A percentile compares a stretch with the other conserved stretches of the same genome.
These are phyloP conservation scores for Heliamphora exappendiculata DNA, from an alignment of 148 eudicot species.

Conservation along the genomic window DNA sequence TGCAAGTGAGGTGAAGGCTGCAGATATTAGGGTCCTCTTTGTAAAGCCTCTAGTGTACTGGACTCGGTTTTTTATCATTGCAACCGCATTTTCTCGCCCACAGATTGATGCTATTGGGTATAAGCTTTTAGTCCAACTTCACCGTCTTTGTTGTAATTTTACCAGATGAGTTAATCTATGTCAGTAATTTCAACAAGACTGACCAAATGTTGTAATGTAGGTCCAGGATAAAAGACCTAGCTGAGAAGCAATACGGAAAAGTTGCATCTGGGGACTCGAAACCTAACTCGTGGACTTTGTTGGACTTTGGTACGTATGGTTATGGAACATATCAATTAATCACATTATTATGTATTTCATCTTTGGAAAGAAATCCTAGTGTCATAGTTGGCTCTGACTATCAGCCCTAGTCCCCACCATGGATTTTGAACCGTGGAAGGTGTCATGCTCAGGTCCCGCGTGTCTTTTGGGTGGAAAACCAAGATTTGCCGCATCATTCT, in stretches of 20 bases:
- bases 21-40: conserved; percentile 77
- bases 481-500: background rate
- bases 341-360: background rate
- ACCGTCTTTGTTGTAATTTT: background rate
- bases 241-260: conserved; percentile 69
- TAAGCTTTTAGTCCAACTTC: background rate
- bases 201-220: conserved; percentile 28
- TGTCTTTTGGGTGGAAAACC: background rate
- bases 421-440: background rate
- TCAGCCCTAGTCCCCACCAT: background rate
- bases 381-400: background rate
- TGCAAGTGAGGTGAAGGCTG: conserved; percentile 92
- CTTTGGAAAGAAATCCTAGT: background rate
- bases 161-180: background rate
- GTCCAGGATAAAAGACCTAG: conserved; percentile 68
- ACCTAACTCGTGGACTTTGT: conserved; percentile 92
- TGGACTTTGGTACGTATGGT: conserved; percentile 72
- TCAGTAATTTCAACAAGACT: background rate
- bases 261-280: conserved; percentile 69
- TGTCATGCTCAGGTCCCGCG: background rate
- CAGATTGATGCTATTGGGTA: conserved; percentile 90
- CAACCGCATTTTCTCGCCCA: conserved; percentile 90
- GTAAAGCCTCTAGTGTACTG: conserved; percentile 97
- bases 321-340: background rate
- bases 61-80: conserved; percentile 94